Evolutionary conservation across 768 basidiomycete species (phyloP).

Genomic region (Boletus tomentosulus): DNA sequence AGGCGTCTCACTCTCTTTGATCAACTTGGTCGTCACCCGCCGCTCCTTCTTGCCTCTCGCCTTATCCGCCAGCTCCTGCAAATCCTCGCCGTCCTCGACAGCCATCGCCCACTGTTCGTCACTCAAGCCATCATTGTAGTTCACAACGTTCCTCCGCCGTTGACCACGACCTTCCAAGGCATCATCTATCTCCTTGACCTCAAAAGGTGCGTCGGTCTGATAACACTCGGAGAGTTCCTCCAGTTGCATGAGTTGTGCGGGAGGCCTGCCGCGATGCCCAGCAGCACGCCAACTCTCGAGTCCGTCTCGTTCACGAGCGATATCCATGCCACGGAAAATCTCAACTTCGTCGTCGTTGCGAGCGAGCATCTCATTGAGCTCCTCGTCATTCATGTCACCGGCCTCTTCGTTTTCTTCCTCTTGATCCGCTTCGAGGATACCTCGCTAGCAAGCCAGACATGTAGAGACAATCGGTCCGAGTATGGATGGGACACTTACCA

Average conservation of each 20-base stretch:
- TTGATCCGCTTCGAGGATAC: slow-evolving; percentile 85
- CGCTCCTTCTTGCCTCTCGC: slow-evolving; percentile 62
- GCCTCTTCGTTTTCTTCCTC: slow-evolving; percentile 88
- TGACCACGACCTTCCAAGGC: slow-evolving; percentile 76
- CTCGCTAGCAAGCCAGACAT: slow-evolving; percentile 50
- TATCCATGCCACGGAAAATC: slow-evolving; percentile 81
- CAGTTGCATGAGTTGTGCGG: slow-evolving; percentile 71
- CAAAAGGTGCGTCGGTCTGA: slow-evolving; percentile 79
- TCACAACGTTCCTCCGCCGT: slow-evolving; percentile 76
- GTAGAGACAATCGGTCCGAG: neutral
- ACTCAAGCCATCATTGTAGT: slow-evolving; percentile 89
- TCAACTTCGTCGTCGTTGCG: slow-evolving; percentile 74
- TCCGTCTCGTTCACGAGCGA: slow-evolving; percentile 67
- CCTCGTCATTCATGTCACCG: slow-evolving; percentile 90
- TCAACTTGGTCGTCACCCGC: slow-evolving; percentile 53
- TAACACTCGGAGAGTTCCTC: slow-evolving; percentile 94
- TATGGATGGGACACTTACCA: slow-evolving; percentile 46
- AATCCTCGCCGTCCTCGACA: slow-evolving; percentile 76
- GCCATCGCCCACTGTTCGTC: slow-evolving; percentile 94
- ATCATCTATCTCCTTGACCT: slow-evolving; percentile 50
- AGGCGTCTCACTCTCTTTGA: slow-evolving; percentile 57
- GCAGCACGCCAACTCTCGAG: slow-evolving; percentile 62
- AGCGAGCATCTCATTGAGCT: slow-evolving; percentile 89
- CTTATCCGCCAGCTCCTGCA: slow-evolving; percentile 68
- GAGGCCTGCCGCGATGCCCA: slow-evolving; percentile 77